A percentile compares a stretch with the other conserved stretches of the same genome.
Evolutionary conservation across 176 grass and related monocot genomes (phyloP).

Genomic region (Secale cereale): DNA sequence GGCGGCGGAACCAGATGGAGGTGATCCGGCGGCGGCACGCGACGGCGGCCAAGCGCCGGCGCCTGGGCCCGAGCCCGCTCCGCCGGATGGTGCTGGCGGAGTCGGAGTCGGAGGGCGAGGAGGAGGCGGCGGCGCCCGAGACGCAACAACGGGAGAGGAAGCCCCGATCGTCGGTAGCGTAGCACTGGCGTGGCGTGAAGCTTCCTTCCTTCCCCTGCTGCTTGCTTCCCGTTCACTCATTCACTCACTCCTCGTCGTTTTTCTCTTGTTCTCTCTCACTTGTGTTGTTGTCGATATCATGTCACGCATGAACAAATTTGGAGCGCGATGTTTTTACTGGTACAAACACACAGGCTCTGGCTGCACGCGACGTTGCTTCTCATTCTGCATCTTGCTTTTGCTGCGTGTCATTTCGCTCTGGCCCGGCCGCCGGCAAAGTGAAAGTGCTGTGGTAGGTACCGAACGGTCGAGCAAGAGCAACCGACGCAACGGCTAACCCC

Average conservation of each 20-base stretch:
- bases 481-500: constrained; percentile 27
- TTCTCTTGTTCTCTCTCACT: background rate
- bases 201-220: background rate
- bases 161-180: background rate
- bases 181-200: background rate
- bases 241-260: background rate
- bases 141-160: background rate
- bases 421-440: background rate
- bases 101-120: constrained; percentile 33
- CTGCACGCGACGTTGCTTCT: background rate
- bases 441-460: background rate
- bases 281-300: background rate
- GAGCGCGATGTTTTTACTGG: background rate
- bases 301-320: constrained; percentile 25
- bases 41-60: constrained; percentile 54
- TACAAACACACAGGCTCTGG: background rate
- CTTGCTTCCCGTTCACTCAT: background rate
- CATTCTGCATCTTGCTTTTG: background rate
- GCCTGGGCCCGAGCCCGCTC: constrained; percentile 77
- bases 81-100: constrained; percentile 64
- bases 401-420: background rate
- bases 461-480: background rate
- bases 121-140: background rate
- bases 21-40: constrained; percentile 79
- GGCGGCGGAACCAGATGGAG: constrained; percentile 92